Evolutionary conservation across 129 eudicot species (phyloP), one percentile per base, ranked within the genome.

Genomic region (Centaurea solstitialis): DNA sequence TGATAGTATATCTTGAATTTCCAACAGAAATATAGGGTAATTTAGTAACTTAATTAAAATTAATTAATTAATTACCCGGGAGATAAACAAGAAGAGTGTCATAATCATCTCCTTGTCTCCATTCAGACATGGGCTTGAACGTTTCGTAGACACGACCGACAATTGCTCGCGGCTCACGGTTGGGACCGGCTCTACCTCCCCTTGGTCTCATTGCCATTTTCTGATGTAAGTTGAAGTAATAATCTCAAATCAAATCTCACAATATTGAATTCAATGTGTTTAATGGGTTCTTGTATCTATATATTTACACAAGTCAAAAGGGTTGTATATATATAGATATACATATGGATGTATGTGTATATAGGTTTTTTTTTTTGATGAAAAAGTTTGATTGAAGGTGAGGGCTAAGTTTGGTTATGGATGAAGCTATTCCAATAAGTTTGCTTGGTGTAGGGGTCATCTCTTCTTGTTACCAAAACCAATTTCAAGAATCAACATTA

Each of bases 121-220:
- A 88, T 80, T 94, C 93, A 28, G 81, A 84, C 57, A 11, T 70
- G 57, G 98, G 98, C 73, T 75, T 87, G 82, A 89, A 90, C 33
- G 86, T 88, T 86, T 88, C 93, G 18, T 86, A 85, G 13, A 84
- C 78, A 9, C 84, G 89, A 28, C 85, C 79, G 0, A 10, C 64
- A 5, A n/a, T 85, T 24, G 67, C 41, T 77, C 66, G 39, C 53
- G 50, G 13, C 62, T 76, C 84, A 24, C 83, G 83, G 65, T 5
- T 76, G 3, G 86, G 86, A 73, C 68, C 77, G 22, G 30, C 82
- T 62, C 81, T 85, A 39, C 88, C 87, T 7, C 88, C 77, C 57
- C 84, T 72, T 72, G 87, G 74, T 72, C 93, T 87, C 91, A 81
- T 90, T 47, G 95, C 94, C 98, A 91, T 93, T 35, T 35, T 41